phyloP scores from a whole-genome alignment of 192 early-diverging fungal genomes.

The Podila clonocystis region DNA sequence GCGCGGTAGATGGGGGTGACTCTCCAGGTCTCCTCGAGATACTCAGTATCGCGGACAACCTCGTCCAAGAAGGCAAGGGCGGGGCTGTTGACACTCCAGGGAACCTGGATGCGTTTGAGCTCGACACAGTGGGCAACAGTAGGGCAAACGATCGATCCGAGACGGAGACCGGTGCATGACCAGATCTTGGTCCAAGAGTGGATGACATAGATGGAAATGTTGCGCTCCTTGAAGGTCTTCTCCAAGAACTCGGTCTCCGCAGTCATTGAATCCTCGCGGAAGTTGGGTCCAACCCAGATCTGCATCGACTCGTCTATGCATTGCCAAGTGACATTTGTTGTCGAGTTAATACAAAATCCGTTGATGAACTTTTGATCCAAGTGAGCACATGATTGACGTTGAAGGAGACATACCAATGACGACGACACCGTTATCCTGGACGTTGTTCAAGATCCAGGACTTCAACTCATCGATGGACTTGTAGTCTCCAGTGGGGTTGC shows the following conservation, averaged over 20 bases:
- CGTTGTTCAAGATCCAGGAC: conserved; percentile 79
- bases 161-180: conserved; percentile 91
- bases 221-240: conserved; percentile 65
- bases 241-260: conserved; percentile 75
- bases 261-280: conserved; percentile 84
- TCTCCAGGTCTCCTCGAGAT: conserved; percentile 82
- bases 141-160: conserved; percentile 90
- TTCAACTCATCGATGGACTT: conserved; percentile 78
- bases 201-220: conserved; percentile 86
- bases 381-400: not conserved
- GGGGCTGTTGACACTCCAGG: conserved; percentile 93
- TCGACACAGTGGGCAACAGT: conserved; percentile 76
- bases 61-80: conserved; percentile 86
- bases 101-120: conserved; percentile 85
- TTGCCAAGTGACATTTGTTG: not conserved
- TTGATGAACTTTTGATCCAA: not conserved
- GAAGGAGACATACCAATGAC: conserved; percentile 72
- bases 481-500: conserved; percentile 93
- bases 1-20: conserved; percentile 76
- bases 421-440: conserved; percentile 79
- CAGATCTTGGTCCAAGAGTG: conserved; percentile 97
- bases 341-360: not conserved
- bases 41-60: conserved; percentile 75
- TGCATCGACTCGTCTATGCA: conserved; percentile 90
- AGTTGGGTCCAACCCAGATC: conserved; percentile 87